Evolutionary conservation across 31 red algal genomes (phyloP).

Genomic region (Odonthalia washingtoniensis): DNA sequence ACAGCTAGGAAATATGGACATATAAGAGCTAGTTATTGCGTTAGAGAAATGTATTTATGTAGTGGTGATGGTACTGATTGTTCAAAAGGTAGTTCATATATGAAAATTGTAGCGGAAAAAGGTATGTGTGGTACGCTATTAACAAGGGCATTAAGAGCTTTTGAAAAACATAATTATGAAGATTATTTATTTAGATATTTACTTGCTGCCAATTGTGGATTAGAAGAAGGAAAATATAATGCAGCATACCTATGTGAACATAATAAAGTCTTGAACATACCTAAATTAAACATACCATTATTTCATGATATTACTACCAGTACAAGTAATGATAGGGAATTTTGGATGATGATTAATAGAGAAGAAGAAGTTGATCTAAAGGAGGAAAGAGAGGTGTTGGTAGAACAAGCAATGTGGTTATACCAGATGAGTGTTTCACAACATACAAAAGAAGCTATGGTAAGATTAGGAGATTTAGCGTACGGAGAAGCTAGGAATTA

Average conservation of each 20-base stretch:
- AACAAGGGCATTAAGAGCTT: slow-evolving; percentile 44
- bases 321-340: no score
- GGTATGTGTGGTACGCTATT: slow-evolving; percentile 59
- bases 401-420: slow-evolving; percentile 59
- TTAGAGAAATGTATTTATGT: slow-evolving; percentile 43
- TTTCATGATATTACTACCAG: no score
- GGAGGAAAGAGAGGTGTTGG: no score
- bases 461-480: slow-evolving; percentile 72
- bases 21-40: slow-evolving; percentile 62
- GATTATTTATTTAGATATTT: slow-evolving; percentile 77
- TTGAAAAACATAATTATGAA: slow-evolving; percentile 48
- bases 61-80: slow-evolving; percentile 54
- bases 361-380: no score
- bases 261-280: slow-evolving; percentile 32
- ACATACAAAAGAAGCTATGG: slow-evolving; percentile 27
- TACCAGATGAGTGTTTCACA: slow-evolving; percentile 76
- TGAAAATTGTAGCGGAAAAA: slow-evolving; percentile 71
- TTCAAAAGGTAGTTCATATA: slow-evolving; percentile 20
- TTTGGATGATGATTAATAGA: no score
- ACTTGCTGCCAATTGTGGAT: no score
- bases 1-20: slow-evolving; percentile 54
- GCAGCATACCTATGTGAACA: slow-evolving; percentile 87
- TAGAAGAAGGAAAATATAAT: slow-evolving; percentile 93
- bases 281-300: background rate
- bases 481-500: slow-evolving; percentile 65